These are phyloP conservation scores for Scheffersomyces spartinae DNA, from an alignment of 805 yeast genomes.

Conservation along the genomic window DNA sequence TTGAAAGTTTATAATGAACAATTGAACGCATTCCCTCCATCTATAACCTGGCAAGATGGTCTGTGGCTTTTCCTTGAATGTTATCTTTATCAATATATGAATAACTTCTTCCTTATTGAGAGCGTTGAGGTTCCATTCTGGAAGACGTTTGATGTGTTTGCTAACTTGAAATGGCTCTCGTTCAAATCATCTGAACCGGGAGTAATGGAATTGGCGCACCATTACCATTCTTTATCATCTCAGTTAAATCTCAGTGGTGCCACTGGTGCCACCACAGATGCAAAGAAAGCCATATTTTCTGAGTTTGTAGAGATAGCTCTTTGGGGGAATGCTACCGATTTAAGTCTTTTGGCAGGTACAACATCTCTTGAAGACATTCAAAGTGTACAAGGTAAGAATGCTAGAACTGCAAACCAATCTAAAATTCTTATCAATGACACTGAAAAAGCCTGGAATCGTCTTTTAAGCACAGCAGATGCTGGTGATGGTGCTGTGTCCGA, in stretches of 20 bases:
- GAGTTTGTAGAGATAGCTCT: slow-evolving; percentile 82
- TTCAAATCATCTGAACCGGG: slow-evolving; percentile 68
- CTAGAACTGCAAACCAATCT: slow-evolving; percentile 69
- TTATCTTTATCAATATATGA: slow-evolving; percentile 61
- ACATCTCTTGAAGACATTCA: slow-evolving; percentile 75
- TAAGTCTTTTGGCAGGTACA: slow-evolving; percentile 82
- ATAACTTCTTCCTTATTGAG: slow-evolving; percentile 27
- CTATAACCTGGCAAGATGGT: slow-evolving; percentile 62
- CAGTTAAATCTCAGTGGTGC: no score
- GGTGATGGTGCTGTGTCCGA: no score
- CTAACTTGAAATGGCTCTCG: slow-evolving; percentile 56
- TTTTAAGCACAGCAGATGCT: slow-evolving; percentile 13
- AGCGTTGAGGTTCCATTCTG: slow-evolving; percentile 26
- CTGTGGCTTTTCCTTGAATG: slow-evolving; percentile 92
- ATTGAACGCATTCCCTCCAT: slow-evolving; percentile 18
- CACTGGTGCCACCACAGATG: no score
- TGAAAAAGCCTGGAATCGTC: slow-evolving; percentile 48
- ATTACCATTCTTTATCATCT: no score
- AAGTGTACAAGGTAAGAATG: slow-evolving; percentile 83
- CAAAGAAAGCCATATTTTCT: no score
- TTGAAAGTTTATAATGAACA: slow-evolving; percentile 51
- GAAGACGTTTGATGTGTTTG: slow-evolving; percentile 63
- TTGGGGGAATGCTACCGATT: slow-evolving; percentile 98
- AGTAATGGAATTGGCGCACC: slow-evolving; percentile 77
- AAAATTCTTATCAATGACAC: slow-evolving; percentile 72